Base-by-base conservation (phyloP, 2,329 filamentous ascomycete species). In the Ceratocystis eucalypticola region DNA sequence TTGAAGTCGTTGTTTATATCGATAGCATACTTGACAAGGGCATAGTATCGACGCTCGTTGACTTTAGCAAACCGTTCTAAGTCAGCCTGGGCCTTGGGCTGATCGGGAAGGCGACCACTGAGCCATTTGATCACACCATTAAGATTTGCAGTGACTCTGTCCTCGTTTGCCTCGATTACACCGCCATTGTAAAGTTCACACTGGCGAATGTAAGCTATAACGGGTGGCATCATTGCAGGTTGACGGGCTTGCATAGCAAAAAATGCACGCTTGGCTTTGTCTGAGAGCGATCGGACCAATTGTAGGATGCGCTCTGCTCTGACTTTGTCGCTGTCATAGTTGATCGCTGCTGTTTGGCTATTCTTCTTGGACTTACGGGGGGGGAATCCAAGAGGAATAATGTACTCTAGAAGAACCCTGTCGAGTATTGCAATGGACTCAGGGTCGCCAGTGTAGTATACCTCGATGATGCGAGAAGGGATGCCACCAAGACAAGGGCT, bases 171-270 rank as follows among this genome's bases (percentile, higher is more conserved):
- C 20, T 89, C 86, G 68, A 90, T 85, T 12, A 94, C 86, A 37
- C 92, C 92, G 28, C 91, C 91, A 72, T 97, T 96, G 76, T 89
- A 95, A 15, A 88, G 83, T 73, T 96, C 92, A 72, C 91, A 96
- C n/a, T 86, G 80, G 70, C 88, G 85, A 61, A 99, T 77, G 71
- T 93, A 91, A n/a, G 85, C 80, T 48, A 85, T 82, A 68, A 96
- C 79, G 48, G 88, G 88, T 68, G 85, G 85, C 37, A 88, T 86
- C 71, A 90, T 86, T 62, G 85, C 82, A 2, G 86, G 82, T 73
- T 96, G 92, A 59, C 90, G 86, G 37, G 82, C 83, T 74, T 96
- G 90, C 74, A 95, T 84, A 17, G 88, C 87, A 72, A 96, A 94
- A 75, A 97, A 96, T 0, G 94, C 93, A 70, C 85, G 88, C 74